These are phyloP conservation scores for Wallacemonas sp. DNA, from an alignment of 208 protist genomes.

Conservation along the genomic window DNA sequence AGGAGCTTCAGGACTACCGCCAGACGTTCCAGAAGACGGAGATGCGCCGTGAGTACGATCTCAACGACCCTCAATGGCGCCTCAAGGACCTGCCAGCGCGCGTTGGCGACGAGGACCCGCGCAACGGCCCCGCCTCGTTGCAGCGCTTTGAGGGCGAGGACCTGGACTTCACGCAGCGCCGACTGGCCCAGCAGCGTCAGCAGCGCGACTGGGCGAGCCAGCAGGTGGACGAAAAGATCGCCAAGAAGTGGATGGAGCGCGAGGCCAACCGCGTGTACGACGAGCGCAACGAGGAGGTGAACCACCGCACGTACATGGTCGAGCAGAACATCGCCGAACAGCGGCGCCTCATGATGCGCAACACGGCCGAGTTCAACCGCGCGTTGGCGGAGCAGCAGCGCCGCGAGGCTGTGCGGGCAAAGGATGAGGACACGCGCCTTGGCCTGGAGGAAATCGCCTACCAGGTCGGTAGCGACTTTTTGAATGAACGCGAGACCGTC, in stretches of 20 bases:
- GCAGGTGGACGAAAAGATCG: conserved; percentile 89
- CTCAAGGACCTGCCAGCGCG: conserved; percentile 85
- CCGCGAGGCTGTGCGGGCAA: conserved; percentile 67
- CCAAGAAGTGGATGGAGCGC: conserved; percentile 93
- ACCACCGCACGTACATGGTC: conserved; percentile 76
- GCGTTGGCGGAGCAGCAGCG: conserved; percentile 88
- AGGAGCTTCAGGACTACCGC: conserved; percentile 86
- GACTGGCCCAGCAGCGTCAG: conserved; percentile 80
- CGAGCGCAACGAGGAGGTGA: conserved; percentile 87
- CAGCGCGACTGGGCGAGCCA: conserved; percentile 83
- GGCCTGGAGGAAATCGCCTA: conserved; percentile 91
- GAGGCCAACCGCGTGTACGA: conserved; percentile 82
- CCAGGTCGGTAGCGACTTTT: conserved; percentile 84
- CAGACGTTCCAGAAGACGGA: conserved; percentile 88
- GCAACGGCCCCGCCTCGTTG: conserved; percentile 76
- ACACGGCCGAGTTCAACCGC: conserved; percentile 88
- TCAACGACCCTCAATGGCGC: conserved; percentile 86
- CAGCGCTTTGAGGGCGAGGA: conserved; percentile 95
- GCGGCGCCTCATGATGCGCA: conserved; percentile 59
- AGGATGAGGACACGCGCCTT: conserved; percentile 79
- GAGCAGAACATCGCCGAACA: conserved; percentile 80
- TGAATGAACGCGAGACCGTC: conserved; percentile 89
- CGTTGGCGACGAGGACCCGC: conserved; percentile 89
- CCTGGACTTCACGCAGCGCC: conserved; percentile 72
- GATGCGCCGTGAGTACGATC: conserved; percentile 86